phyloP scores from a whole-genome alignment of 225 moss, liverwort and hornwort species.

The Physcomitrium patens region DNA sequence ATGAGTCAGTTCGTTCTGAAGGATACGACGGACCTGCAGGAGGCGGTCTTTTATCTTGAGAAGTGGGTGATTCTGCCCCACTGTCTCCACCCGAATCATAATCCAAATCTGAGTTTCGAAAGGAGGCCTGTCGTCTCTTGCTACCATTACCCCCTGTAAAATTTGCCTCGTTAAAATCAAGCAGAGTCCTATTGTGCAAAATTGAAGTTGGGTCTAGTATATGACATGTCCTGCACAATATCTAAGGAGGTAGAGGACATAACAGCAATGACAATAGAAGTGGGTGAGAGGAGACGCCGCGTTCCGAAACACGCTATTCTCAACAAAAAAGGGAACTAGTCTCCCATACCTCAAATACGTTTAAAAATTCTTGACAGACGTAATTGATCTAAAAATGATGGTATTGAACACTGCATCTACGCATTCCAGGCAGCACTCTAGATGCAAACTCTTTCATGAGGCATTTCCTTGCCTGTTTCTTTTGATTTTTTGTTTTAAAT shows the following conservation, averaged over 20 bases:
- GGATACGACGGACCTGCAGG: constrained; percentile 48
- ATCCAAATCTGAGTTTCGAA: constrained; percentile 32
- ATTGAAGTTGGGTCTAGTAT: constrained; percentile 1
- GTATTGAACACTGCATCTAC: background rate
- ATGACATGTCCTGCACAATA: constrained; percentile 1
- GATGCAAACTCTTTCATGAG: background rate
- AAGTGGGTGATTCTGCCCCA: constrained; percentile 22
- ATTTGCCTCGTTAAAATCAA: constrained; percentile 6
- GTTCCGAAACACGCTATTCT: too few relatives aligned
- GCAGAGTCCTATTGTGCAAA: background rate
- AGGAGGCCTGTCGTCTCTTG: constrained; percentile 38
- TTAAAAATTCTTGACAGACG: too few relatives aligned
- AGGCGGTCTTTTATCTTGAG: constrained; percentile 34
- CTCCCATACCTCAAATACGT: too few relatives aligned
- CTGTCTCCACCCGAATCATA: constrained; percentile 30
- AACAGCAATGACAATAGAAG: too few relatives aligned
- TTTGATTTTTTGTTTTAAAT: constrained; percentile 5
- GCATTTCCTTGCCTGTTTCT: constrained; percentile 1
- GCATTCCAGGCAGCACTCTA: constrained; percentile 13
- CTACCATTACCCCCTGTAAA: constrained; percentile 40
- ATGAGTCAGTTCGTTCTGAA: constrained; percentile 39
- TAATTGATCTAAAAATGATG: background rate
- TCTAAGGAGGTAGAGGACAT: too few relatives aligned
- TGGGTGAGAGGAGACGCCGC: too few relatives aligned
- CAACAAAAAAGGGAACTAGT: too few relatives aligned